Evolutionary conservation across 1,139 yeast genomes (phyloP), one percentile per base, ranked within the genome.

Genomic region (Meyerozyma carpophila): DNA sequence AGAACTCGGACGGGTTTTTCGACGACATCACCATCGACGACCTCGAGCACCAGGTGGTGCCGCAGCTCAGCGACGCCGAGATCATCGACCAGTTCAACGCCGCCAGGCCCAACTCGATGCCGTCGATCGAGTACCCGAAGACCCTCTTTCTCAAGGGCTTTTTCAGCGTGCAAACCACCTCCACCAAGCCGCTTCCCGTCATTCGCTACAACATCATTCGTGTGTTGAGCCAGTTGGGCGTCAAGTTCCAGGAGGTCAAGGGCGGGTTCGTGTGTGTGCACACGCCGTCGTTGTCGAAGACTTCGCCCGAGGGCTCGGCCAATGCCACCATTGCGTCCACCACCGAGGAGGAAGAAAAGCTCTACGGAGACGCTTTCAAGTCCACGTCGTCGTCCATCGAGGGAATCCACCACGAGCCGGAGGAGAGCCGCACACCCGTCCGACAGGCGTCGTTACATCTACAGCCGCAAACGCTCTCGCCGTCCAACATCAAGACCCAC

Each of bases 231-330:
- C 81, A 81, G 50, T 70, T 89, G 57, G 91, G 90, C 20, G 94
- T 93, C 39, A 81, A 82, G 51, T 91, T 79, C 60, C 86, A 83
- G 50, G 98, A 93, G 63, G 95, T 93, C 21, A 85, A 85, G 57
- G 98, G 98, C 45, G 98, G 98, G 0, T 93, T 93, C 61, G 77
- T 87, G 31, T 93, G 98, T 67, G 75, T 82, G 10, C 93, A 86
- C 59, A 74, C 79, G 24, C 82, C 86, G 5, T 73, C 81, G 1
- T 56, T 68, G 26, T 67, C 37, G 37, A 34, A 34, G 10, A 18
- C 2, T 4, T 34, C 37, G 13, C 37, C 37, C 4, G 53, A 52
- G 13, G 50, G 40, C 7, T 45, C 51, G 3, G 53, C 46, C 11
- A 45, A 47, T 16, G 57, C 53, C 8, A 62, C 62, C 16, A 63